Evolutionary conservation across 2,329 filamentous ascomycete species (phyloP).

Genomic region (Monilinia aucupariae): DNA sequence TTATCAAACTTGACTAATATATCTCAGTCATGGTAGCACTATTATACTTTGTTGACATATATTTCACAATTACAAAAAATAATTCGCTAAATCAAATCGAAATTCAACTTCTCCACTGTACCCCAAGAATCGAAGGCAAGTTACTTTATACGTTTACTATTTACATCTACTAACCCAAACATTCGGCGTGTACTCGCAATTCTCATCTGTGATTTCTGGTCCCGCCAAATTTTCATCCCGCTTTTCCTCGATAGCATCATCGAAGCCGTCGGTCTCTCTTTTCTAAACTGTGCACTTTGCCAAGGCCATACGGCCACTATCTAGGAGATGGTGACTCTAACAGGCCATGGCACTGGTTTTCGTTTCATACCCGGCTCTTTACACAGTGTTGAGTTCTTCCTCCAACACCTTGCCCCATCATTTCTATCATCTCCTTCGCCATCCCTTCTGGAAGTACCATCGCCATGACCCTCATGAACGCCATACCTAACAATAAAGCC

Average conservation of each 20-base stretch:
- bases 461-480: neutral
- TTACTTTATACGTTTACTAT: neutral
- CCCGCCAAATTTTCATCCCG: neutral
- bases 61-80: neutral
- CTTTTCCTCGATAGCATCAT: neutral
- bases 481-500: neutral
- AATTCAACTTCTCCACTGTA: neutral
- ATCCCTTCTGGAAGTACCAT: neutral
- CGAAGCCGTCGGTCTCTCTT: neutral
- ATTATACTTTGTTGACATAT: neutral
- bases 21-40: neutral
- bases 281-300: neutral
- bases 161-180: neutral
- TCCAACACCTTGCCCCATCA: neutral
- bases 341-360: neutral
- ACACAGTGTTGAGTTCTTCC: neutral
- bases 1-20: neutral
- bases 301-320: neutral
- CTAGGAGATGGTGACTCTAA: neutral
- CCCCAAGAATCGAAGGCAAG: neutral
- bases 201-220: neutral
- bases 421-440: neutral
- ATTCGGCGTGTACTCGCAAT: neutral
- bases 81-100: neutral
- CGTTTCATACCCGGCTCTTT: neutral